These are phyloP conservation scores for Fraxinus greggii DNA, from an alignment of 305 asterid species.

Conservation along the genomic window DNA sequence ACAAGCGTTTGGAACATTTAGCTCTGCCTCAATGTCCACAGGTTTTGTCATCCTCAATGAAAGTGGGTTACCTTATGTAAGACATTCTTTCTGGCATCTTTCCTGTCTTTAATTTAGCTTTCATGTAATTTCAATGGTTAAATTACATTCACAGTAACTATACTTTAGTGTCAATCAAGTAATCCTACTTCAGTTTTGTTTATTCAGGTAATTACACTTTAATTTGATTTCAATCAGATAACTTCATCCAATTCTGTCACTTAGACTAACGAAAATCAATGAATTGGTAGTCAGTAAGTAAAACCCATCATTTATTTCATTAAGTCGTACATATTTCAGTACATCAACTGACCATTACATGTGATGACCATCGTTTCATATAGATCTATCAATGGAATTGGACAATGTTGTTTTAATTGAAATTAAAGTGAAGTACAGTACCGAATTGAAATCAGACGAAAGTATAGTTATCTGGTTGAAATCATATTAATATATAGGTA, in stretches of 20 bases:
- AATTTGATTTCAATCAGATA: not conserved
- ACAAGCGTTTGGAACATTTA: conserved; percentile 88
- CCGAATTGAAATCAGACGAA: not conserved
- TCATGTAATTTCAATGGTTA: not conserved
- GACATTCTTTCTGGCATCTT: conserved; percentile 26
- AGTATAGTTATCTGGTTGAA: not conserved
- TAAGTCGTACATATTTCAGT: not conserved
- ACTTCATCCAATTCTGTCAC: not conserved
- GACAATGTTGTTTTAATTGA: not conserved
- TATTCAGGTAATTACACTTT: not conserved
- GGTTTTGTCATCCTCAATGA: conserved; percentile 81
- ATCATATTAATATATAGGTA: not conserved
- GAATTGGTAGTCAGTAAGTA: not conserved
- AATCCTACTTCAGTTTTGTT: not conserved
- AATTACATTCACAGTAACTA: not conserved
- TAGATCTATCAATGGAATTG: not conserved
- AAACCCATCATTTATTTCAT: not conserved
- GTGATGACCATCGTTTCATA: not conserved
- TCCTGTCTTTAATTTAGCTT: not conserved
- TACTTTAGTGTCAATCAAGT: not conserved
- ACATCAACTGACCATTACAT: not conserved
- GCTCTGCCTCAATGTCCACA: conserved; percentile 70
- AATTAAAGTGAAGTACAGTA: not conserved
- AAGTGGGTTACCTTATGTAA: conserved; percentile 70
- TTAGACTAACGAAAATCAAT: not conserved